Conservation (phyloP, 179 eudicot genomes). For the Patellifolia procumbens region DNA sequence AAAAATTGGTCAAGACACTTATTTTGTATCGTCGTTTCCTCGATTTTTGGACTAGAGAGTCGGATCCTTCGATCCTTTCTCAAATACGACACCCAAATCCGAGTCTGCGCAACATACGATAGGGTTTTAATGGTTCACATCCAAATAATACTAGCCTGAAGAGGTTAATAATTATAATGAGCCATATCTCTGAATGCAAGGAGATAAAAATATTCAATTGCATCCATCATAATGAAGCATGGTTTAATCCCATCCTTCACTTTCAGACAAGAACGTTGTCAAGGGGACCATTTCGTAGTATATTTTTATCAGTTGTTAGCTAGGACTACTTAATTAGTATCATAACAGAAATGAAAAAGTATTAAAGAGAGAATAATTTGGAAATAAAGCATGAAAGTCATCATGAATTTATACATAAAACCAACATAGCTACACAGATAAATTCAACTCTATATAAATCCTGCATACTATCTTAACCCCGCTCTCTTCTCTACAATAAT, state of each 20-base stretch:
- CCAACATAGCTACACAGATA: not conserved
- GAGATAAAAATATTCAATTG: constrained; percentile 9
- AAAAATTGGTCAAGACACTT: too few species aligned
- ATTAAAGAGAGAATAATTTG: not conserved
- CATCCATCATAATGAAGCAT: constrained; percentile 19
- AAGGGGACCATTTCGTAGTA: constrained; percentile 4
- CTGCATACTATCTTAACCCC: not conserved
- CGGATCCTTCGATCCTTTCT: too few species aligned
- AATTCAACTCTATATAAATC: constrained; percentile 15
- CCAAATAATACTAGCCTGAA: not conserved
- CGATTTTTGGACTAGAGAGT: too few species aligned
- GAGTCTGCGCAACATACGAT: too few species aligned
- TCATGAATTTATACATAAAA: constrained; percentile 15
- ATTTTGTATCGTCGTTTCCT: too few species aligned
- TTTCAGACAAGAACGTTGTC: not conserved
- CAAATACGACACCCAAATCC: too few species aligned
- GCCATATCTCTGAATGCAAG: not conserved
- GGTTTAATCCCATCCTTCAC: not conserved
- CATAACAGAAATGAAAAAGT: not conserved
- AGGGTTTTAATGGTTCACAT: too few species aligned
- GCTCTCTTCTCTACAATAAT: not conserved
- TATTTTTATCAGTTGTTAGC: too few species aligned
- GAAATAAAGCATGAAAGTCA: constrained; percentile 15
- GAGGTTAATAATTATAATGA: not conserved
- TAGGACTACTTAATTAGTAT: not conserved